phyloP scores from a whole-genome alignment of 1,139 yeast genomes.

The Yamadazyma siamensis region DNA sequence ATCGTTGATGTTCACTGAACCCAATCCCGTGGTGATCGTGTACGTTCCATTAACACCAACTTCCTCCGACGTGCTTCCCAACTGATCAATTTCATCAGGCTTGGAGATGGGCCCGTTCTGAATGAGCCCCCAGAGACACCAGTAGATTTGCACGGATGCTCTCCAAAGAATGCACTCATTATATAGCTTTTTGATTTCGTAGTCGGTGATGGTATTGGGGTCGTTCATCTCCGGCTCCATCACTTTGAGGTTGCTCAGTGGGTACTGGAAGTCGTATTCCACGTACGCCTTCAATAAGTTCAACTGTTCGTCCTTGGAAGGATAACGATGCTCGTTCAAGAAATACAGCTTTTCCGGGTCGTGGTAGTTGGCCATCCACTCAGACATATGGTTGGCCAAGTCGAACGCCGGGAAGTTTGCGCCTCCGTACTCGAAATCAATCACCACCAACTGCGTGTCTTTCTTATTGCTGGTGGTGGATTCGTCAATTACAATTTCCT shows the following conservation, averaged over 20 bases:
- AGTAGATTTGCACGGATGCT: slow-evolving; percentile 70
- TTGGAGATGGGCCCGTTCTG: slow-evolving; percentile 53
- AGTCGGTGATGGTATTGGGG: slow-evolving; percentile 36
- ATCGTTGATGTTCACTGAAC: slow-evolving; percentile 24
- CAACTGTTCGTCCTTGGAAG: slow-evolving; percentile 62
- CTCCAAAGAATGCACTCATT: slow-evolving; percentile 78
- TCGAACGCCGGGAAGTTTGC: slow-evolving; percentile 91
- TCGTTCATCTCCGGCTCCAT: slow-evolving; percentile 16
- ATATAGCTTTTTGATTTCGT: slow-evolving; percentile 55
- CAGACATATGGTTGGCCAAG: slow-evolving; percentile 83
- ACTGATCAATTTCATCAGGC: slow-evolving; percentile 8
- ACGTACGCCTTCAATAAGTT: slow-evolving; percentile 75
- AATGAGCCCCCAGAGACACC: slow-evolving; percentile 92
- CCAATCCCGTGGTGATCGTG: slow-evolving; percentile 35
- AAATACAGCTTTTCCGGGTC: slow-evolving; percentile 59
- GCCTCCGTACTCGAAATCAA: slow-evolving; percentile 95
- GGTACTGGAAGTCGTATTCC: slow-evolving; percentile 45
- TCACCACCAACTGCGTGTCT: slow-evolving; percentile 82
- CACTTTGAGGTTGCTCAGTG: slow-evolving; percentile 28
- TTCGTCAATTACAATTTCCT: slow-evolving; percentile 33
- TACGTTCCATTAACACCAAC: slow-evolving; percentile 38
- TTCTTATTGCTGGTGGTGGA: slow-evolving; percentile 31
- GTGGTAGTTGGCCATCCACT: slow-evolving; percentile 96
- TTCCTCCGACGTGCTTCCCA: slow-evolving; percentile 19
- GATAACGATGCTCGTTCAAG: slow-evolving; percentile 57